phyloP scores from a whole-genome alignment of 257 asterid species.

The Cinchona pubescens region DNA sequence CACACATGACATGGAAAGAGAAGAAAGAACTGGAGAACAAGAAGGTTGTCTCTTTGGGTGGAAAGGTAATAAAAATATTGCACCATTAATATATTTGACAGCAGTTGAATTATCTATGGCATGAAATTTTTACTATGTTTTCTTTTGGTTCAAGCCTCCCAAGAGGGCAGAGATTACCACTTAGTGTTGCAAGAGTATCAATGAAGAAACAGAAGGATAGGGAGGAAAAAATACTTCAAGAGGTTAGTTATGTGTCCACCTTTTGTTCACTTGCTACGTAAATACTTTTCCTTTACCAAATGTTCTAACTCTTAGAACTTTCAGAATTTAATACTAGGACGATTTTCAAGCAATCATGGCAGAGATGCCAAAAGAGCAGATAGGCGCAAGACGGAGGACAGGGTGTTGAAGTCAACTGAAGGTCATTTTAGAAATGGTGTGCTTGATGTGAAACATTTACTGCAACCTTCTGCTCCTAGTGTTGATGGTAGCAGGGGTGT shows the following conservation, averaged over 20 bases:
- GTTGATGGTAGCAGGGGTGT: slow-evolving; percentile 21
- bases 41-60: slow-evolving; percentile 72
- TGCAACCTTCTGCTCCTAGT: slow-evolving; percentile 50
- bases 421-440: slow-evolving; percentile 82
- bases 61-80: slow-evolving; percentile 51
- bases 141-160: slow-evolving; percentile 46
- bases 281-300: background rate
- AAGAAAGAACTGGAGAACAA: slow-evolving; percentile 64
- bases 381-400: slow-evolving; percentile 60
- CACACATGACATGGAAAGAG: slow-evolving; percentile 79
- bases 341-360: slow-evolving; percentile 45
- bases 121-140: background rate
- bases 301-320: slow-evolving; percentile 18
- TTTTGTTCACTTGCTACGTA: slow-evolving; percentile 1
- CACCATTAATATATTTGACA: background rate
- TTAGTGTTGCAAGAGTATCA: slow-evolving; percentile 67
- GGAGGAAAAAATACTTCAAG: slow-evolving; percentile 57
- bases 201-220: slow-evolving; percentile 90
- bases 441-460: slow-evolving; percentile 67
- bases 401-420: slow-evolving; percentile 59
- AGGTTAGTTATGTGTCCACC: slow-evolving; percentile 42
- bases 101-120: background rate
- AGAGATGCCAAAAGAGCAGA: slow-evolving; percentile 40
- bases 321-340: slow-evolving; percentile 62
- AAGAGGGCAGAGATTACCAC: slow-evolving; percentile 82